Conservation (phyloP, 192 early-diverging fungal genomes). For the Coemansia furcata region DNA sequence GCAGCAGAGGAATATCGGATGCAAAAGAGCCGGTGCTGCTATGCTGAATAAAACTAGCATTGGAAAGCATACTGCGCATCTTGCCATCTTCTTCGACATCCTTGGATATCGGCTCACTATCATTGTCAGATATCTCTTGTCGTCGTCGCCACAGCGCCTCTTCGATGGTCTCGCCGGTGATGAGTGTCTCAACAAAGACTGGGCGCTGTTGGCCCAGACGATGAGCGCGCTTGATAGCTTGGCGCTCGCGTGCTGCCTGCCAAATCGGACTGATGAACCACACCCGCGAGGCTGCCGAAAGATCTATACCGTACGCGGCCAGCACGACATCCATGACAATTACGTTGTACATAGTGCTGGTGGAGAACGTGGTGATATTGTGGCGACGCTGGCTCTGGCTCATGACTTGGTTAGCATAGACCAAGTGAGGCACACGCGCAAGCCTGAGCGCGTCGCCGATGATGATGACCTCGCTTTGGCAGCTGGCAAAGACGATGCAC, state of each 20-base stretch:
- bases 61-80: conserved; percentile 41
- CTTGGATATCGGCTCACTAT: conserved; percentile 10
- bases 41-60: no score
- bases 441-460: conserved; percentile 37
- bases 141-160: conserved; percentile 43
- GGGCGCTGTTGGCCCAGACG: conserved; percentile 65
- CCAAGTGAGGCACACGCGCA: conserved; percentile 37
- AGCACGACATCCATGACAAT: conserved; percentile 51
- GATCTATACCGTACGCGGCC: conserved; percentile 76
- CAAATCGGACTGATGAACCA: conserved; percentile 75
- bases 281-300: conserved; percentile 69
- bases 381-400: conserved; percentile 44
- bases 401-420: conserved; percentile 40
- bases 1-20: no score
- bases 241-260: conserved; percentile 68
- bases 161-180: conserved; percentile 39
- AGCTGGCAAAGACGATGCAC: conserved; percentile 47
- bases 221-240: conserved; percentile 86
- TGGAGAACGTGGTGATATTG: conserved; percentile 50
- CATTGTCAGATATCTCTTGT: conserved; percentile 33
- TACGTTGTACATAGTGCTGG: conserved; percentile 39
- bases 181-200: conserved; percentile 43
- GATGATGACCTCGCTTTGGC: conserved; percentile 18
- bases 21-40: no score
- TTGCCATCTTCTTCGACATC: conserved; percentile 52